Conservation (phyloP, 306 rosid genomes). For the Prunus dulcis region DNA sequence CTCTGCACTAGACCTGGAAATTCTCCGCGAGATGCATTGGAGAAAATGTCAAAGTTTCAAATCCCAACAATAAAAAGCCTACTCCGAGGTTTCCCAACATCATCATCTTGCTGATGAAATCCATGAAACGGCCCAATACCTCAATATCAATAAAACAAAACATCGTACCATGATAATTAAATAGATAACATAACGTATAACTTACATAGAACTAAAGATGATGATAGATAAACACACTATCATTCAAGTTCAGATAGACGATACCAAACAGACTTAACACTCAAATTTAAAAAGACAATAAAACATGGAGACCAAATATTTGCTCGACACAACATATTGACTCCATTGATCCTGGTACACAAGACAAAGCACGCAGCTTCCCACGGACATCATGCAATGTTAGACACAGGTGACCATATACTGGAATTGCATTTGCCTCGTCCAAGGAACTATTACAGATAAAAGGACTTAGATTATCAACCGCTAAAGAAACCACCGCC, state of each 20-base stretch:
- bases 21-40: no score
- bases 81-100: no score
- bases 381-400: background rate
- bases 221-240: background rate
- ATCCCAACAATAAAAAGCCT: no score
- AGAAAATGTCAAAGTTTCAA: no score
- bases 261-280: background rate
- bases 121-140: background rate
- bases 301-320: background rate
- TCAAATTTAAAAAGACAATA: background rate
- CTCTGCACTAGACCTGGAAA: no score
- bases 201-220: background rate
- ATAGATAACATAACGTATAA: background rate
- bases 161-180: background rate
- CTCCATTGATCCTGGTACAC: background rate
- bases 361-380: background rate
- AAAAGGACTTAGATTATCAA: background rate
- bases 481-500: background rate
- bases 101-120: no score
- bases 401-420: background rate
- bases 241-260: background rate
- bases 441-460: background rate
- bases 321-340: background rate
- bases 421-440: conserved; percentile 5
- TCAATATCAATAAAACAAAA: background rate